Conservation (phyloP, 2,329 filamentous ascomycete species). For the Aspergillus oerlinghausenensis region DNA sequence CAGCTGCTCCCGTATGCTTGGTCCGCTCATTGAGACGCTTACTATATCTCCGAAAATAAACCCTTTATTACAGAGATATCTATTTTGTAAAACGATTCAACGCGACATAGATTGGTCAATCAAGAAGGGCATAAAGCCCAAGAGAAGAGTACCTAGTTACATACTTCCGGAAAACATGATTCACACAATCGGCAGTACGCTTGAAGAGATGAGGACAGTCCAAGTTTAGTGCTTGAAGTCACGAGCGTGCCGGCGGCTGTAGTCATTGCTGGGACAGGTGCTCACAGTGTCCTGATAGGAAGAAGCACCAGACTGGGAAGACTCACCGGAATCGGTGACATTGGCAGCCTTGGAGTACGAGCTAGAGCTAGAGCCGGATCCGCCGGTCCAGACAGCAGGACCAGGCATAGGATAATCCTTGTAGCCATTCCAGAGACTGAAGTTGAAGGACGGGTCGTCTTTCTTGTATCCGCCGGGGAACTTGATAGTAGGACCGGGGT, state of each 20-base stretch:
- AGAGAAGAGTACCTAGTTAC: neutral
- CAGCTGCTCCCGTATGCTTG: neutral
- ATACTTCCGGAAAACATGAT: neutral
- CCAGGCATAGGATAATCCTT: conserved; percentile 18
- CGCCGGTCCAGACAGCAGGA: conserved; percentile 11
- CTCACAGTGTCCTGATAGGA: neutral
- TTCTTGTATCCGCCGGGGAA: conserved; percentile 13
- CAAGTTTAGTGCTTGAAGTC: neutral
- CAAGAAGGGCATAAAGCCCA: neutral
- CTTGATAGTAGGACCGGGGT: conserved; percentile 7
- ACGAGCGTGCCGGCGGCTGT: neutral
- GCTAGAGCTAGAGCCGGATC: neutral
- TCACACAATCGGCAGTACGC: neutral
- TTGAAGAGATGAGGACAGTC: neutral
- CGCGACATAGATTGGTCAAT: neutral
- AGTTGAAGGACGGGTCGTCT: conserved; percentile 15
- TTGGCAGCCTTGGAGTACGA: neutral
- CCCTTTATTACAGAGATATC: neutral
- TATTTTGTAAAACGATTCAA: neutral
- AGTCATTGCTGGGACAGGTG: neutral
- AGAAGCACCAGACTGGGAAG: neutral
- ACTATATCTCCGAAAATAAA: neutral
- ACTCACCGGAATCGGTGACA: neutral
- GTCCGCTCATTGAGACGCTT: neutral
- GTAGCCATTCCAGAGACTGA: conserved; percentile 13